Conservation (phyloP, 306 rosid species). For the Potentilla sterilis region DNA sequence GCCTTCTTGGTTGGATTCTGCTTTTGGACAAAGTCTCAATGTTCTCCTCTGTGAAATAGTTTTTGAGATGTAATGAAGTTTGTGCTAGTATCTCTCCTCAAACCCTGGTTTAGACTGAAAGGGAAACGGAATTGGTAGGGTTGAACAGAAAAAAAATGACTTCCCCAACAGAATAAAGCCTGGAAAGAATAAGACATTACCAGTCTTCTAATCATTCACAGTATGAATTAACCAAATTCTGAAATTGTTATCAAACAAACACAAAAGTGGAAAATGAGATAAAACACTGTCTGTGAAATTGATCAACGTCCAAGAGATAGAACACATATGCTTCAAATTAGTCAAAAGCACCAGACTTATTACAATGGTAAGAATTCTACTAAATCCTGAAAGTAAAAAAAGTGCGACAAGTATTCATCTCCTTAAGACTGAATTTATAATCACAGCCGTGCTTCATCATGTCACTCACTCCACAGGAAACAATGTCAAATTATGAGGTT, state of each 20-base stretch:
- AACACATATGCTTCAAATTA: not conserved
- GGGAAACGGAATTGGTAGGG: not conserved
- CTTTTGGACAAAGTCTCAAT: not conserved
- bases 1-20: no score
- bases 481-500: not conserved
- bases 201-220: not conserved
- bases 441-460: not conserved
- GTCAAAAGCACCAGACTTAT: not conserved
- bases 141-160: not conserved
- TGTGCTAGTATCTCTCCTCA: not conserved
- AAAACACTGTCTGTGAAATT: not conserved
- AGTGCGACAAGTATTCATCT: not conserved
- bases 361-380: not conserved
- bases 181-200: not conserved
- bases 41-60: not conserved
- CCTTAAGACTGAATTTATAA: not conserved
- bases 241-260: not conserved
- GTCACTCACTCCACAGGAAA: not conserved
- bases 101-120: not conserved
- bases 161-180: slow-evolving; percentile 1
- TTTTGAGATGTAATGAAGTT: not conserved
- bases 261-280: not conserved
- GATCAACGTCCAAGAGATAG: not conserved
- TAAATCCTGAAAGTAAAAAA: not conserved
- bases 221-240: not conserved